Percentiles rank a stretch among this genome's conserved stretches.
Evolutionary conservation across 345 rosid species (phyloP).

Genomic region (Populus euphratica): DNA sequence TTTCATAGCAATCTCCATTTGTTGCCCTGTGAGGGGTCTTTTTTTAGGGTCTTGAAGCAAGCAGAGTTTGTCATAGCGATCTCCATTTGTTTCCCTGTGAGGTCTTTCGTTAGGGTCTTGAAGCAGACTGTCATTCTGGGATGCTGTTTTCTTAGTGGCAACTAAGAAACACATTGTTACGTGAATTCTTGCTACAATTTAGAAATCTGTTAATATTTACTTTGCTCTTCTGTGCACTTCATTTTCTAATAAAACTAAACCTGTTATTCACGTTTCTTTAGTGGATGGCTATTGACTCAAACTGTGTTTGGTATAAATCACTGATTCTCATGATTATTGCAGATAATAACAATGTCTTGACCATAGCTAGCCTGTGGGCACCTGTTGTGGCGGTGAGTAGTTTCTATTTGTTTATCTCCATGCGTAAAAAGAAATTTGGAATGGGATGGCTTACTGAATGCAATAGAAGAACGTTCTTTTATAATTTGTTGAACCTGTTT

Average conservation of each 20-base stretch:
- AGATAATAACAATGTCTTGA: slow-evolving; percentile 81
- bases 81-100: no score
- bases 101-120: no score
- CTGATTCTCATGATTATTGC: slow-evolving; percentile 33
- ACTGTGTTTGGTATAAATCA: slow-evolving; percentile 4
- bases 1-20: no score
- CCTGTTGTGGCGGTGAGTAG: slow-evolving; percentile 89
- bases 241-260: neutral
- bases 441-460: slow-evolving; percentile 4
- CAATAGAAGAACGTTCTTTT: neutral
- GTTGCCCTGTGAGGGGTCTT: no score
- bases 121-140: no score
- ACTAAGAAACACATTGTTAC: no score
- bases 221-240: neutral
- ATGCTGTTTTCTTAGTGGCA: no score
- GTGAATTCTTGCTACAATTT: neutral
- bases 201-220: neutral
- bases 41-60: no score
- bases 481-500: neutral
- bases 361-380: slow-evolving; percentile 89
- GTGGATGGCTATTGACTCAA: no score
- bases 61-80: no score
- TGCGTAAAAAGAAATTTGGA: neutral
- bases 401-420: slow-evolving; percentile 9
- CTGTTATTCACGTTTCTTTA: neutral